phyloP scores from a whole-genome alignment of 257 asterid genomes.

The Solanum chmielewskii region DNA sequence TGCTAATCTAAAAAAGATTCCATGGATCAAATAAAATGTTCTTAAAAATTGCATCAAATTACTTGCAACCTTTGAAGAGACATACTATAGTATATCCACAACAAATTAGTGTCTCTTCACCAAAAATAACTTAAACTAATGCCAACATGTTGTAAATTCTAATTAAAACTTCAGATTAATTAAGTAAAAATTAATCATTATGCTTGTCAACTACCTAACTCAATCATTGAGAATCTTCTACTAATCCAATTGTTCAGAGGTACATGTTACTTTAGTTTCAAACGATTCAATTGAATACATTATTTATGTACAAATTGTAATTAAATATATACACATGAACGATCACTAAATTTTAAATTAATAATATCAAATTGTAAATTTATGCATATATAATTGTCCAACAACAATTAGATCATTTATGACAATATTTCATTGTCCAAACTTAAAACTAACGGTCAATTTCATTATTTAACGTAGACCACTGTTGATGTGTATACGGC shows the following conservation, averaged over 20 bases:
- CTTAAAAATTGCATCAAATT: background rate
- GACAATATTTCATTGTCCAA: background rate
- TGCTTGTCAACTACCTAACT: background rate
- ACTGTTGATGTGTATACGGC: background rate
- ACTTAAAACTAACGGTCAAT: background rate
- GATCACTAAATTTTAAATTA: background rate
- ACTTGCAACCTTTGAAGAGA: background rate
- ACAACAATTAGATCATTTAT: background rate
- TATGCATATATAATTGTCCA: background rate
- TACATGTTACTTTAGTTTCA: background rate
- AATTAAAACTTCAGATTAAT: background rate
- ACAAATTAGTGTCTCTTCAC: background rate
- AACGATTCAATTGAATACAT: background rate
- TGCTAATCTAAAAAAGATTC: background rate
- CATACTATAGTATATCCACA: background rate
- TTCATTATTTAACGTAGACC: background rate
- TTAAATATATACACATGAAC: too few species aligned
- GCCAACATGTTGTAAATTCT: background rate
- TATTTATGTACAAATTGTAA: background rate
- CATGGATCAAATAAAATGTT: background rate
- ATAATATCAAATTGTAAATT: background rate
- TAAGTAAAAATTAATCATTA: background rate
- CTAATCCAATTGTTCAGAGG: background rate
- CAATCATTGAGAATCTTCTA: background rate
- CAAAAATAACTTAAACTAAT: background rate